phyloP scores from a whole-genome alignment of 345 rosid genomes.

The Geranium brycei region DNA sequence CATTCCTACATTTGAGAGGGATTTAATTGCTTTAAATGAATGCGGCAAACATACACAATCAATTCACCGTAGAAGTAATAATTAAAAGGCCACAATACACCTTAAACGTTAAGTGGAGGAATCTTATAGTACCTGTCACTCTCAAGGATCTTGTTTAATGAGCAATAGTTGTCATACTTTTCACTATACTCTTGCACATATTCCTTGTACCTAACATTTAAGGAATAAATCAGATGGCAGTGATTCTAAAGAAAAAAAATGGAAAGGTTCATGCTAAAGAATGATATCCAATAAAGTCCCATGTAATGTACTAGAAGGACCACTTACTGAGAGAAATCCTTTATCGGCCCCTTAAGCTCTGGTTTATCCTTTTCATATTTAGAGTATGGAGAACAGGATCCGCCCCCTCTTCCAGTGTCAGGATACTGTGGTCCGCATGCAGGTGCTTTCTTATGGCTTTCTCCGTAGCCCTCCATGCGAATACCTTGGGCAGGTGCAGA shows the following conservation, averaged over 20 bases:
- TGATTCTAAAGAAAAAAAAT: constrained; percentile 3
- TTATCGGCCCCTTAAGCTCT: constrained; percentile 65
- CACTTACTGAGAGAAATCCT: constrained; percentile 72
- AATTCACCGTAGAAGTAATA: no score
- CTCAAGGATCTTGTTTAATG: constrained; percentile 61
- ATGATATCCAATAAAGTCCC: neutral
- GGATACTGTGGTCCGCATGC: neutral
- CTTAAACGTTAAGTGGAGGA: constrained; percentile 2
- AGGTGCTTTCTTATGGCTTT: neutral
- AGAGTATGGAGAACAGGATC: constrained; percentile 40
- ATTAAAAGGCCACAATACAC: no score
- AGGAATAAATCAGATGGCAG: neutral
- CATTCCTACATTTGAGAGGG: constrained; percentile 28
- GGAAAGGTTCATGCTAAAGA: neutral
- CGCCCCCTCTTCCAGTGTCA: constrained; percentile 19
- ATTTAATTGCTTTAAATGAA: constrained; percentile 2
- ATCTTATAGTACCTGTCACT: constrained; percentile 47
- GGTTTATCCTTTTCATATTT: constrained; percentile 77
- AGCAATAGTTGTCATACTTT: constrained; percentile 61
- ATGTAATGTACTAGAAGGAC: neutral
- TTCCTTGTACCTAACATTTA: constrained; percentile 48
- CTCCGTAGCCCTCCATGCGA: neutral
- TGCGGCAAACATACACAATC: no score
- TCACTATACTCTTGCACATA: constrained; percentile 65
- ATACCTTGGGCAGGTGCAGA: neutral